These are phyloP conservation scores for Stylonectria norvegica DNA, from an alignment of 2,329 filamentous ascomycete species.

Conservation along the genomic window DNA sequence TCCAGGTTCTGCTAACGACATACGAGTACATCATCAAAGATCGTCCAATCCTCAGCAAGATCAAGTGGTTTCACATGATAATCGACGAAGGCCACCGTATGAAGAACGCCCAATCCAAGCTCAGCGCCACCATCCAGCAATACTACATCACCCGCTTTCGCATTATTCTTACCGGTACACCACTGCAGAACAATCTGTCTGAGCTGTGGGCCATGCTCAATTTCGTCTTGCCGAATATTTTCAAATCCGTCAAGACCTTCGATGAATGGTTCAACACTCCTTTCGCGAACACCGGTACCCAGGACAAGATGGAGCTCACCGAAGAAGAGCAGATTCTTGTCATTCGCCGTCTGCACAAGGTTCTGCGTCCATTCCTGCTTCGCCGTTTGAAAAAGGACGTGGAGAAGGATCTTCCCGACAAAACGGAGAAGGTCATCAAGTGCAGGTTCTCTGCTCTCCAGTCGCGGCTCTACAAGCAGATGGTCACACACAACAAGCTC, in stretches of 20 bases:
- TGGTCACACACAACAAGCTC: slow-evolving; percentile 92
- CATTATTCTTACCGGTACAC: slow-evolving; percentile 94
- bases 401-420: slow-evolving; percentile 97
- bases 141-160: slow-evolving; percentile 96
- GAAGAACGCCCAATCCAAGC: slow-evolving; percentile 97
- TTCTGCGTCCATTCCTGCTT: slow-evolving; percentile 92
- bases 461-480: slow-evolving; percentile 92
- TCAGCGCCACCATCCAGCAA: slow-evolving; percentile 88
- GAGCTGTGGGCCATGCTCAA: slow-evolving; percentile 98
- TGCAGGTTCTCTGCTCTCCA: slow-evolving; percentile 97
- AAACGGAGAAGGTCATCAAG: slow-evolving; percentile 98
- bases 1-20: slow-evolving; percentile 94
- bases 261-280: slow-evolving; percentile 99
- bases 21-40: slow-evolving; percentile 99
- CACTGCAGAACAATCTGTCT: slow-evolving; percentile 92
- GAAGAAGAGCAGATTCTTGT: slow-evolving; percentile 99
- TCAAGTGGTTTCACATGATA: slow-evolving; percentile 99
- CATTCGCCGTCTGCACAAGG: slow-evolving; percentile 97
- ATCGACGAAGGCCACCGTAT: slow-evolving; percentile 99
- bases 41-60: slow-evolving; percentile 88
- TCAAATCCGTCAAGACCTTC: slow-evolving; percentile 98
- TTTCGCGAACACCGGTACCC: slow-evolving; percentile 94
- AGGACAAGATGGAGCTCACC: slow-evolving; percentile 97
- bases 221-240: slow-evolving; percentile 96
- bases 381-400: slow-evolving; percentile 99